Conservation (phyloP, 257 asterid species). For the Avicennia marina region DNA sequence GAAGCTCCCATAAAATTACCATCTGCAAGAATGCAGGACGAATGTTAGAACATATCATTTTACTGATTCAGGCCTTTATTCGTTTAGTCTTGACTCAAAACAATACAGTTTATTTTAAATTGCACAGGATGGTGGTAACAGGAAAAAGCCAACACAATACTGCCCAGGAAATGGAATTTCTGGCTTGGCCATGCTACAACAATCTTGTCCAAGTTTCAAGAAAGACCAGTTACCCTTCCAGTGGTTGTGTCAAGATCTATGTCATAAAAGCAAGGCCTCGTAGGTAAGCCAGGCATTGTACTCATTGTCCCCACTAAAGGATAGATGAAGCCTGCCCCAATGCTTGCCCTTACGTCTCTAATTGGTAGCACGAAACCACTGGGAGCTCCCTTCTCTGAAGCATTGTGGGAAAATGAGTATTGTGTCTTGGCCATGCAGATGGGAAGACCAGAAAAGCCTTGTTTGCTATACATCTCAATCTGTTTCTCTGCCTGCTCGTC, state of each 20-base stretch:
- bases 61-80: too few relatives aligned
- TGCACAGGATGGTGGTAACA: too few relatives aligned
- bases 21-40: too few relatives aligned
- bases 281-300: conserved; percentile 98
- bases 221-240: conserved; percentile 84
- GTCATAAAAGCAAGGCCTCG: conserved; percentile 96
- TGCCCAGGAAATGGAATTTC: neutral
- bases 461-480: conserved; percentile 81
- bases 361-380: conserved; percentile 80
- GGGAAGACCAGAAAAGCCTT: conserved; percentile 82
- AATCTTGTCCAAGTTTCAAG: conserved; percentile 35
- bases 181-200: too few relatives aligned
- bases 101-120: too few relatives aligned
- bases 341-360: conserved; percentile 87
- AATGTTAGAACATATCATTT: too few relatives aligned
- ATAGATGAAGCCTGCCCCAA: conserved; percentile 94
- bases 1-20: too few relatives aligned
- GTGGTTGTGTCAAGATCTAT: conserved; percentile 82
- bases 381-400: conserved; percentile 87
- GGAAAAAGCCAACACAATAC: neutral
- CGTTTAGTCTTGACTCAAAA: too few relatives aligned
- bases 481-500: conserved; percentile 80
- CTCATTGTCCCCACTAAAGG: conserved; percentile 97
- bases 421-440: conserved; percentile 99
- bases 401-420: conserved; percentile 82